Base-by-base conservation (phyloP, 2,329 filamentous ascomycete genomes). In the Sclerotinia subarctica region DNA sequence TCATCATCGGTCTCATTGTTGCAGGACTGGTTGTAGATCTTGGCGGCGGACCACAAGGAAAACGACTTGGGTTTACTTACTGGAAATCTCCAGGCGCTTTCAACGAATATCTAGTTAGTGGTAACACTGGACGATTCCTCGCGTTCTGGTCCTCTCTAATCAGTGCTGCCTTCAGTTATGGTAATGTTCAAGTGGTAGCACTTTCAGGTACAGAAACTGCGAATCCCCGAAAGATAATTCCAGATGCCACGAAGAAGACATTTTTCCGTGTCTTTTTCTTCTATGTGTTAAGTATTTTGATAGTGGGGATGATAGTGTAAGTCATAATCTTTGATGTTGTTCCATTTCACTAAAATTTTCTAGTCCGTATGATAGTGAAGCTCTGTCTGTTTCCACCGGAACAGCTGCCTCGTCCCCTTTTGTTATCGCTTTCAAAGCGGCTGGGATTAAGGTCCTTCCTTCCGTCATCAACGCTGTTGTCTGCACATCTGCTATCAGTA, bases 391-490 rank as follows among this genome's bases (percentile, higher is more conserved):
- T 7, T 72, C 70, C 5, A 73, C 70, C 1, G 78, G 82, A 73
- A 76, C 80, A 60, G 82, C 84, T 10, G 83, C 84, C 1, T 81
- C 85, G 73, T 81, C 78, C 2, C 90, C 89, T 17, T 92, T 89
- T 74, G 90, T 94, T 68, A 91, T 94, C 71, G 91, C 90, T 24
- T 88, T 90, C 52, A 82, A 84, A 13, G 84, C 86, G 26, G 90
- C 90, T 1, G 87, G 88, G 0, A 88, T 94, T 68, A 83, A 82
- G 11, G 88, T 85, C 4, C 85, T 94, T 5, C 88, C 90, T 0
- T 88, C 86, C 10, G 85, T 94, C 65, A 89, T 94, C 78, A 94
- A 94, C 76, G 90, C 89, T 47, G 83, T 93, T 44, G 89, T 94
- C 72, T 82, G 93, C 72, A 91, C 88, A 0, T 67, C 64, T 10